Percentiles rank a stretch among this genome's conserved stretches.
Conservation (phyloP, 1,284 basidiomycete genomes). For the Austroboletus novae-zelandiae region DNA sequence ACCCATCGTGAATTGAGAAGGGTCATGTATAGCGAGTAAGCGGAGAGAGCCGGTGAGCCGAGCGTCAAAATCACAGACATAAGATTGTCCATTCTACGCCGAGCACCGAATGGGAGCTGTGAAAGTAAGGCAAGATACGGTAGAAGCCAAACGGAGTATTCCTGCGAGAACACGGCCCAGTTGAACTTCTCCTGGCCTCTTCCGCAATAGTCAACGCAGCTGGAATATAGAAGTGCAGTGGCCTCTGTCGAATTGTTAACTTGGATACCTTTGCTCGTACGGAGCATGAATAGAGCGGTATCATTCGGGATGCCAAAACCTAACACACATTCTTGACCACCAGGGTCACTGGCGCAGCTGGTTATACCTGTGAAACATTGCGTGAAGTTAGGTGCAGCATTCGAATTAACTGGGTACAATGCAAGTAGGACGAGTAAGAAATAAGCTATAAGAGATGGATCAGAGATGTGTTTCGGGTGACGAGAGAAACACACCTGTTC, state of each 20-base stretch:
- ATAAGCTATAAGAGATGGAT: conserved; percentile 6
- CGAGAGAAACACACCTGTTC: conserved; percentile 8
- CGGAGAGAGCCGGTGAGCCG: conserved; percentile 33
- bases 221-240: conserved; percentile 21
- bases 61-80: conserved; percentile 32
- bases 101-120: conserved; percentile 42
- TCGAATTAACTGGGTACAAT: background rate
- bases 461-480: background rate
- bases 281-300: conserved; percentile 15
- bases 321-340: conserved; percentile 1
- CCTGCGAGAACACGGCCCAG: conserved; percentile 40
- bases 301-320: conserved; percentile 9
- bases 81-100: conserved; percentile 25
- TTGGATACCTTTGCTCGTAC: conserved; percentile 13
- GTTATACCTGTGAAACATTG: conserved; percentile 10
- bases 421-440: conserved; percentile 1
- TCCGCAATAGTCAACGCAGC: conserved; percentile 35
- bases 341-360: conserved; percentile 10
- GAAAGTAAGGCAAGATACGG: conserved; percentile 44
- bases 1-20: conserved; percentile 33
- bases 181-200: conserved; percentile 29
- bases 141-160: conserved; percentile 43
- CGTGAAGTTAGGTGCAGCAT: conserved; percentile 4
- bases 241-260: background rate
- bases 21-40: conserved; percentile 33